phyloP scores from a whole-genome alignment of 2,329 filamentous ascomycete genomes.

The Penicillium sclerotiorum region DNA sequence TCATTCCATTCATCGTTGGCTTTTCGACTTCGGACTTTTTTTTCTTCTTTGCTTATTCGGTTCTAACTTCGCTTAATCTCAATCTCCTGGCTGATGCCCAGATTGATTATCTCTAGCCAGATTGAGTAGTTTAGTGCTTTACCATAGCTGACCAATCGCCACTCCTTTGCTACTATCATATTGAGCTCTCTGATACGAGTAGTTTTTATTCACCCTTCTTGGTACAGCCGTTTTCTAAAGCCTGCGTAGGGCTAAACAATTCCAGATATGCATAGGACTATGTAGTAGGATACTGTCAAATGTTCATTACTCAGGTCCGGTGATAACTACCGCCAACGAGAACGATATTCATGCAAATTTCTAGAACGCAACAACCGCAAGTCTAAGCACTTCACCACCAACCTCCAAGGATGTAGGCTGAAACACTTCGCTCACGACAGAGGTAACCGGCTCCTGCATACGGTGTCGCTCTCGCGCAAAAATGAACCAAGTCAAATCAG shows the following conservation, averaged over 20 bases:
- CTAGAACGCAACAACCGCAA: constrained; percentile 33
- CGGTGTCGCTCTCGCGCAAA: constrained; percentile 30
- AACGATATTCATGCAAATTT: not conserved
- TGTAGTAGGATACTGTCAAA: too few species aligned
- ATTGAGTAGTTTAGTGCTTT: constrained; percentile 5
- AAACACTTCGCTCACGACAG: not conserved
- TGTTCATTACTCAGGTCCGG: too few species aligned
- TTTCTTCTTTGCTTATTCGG: not conserved
- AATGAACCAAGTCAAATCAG: constrained; percentile 46
- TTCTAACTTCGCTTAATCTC: not conserved
- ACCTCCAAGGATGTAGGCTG: constrained; percentile 33
- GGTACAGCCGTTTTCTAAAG: too few species aligned
- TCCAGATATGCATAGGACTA: too few species aligned
- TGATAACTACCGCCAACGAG: not conserved
- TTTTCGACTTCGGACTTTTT: not conserved
- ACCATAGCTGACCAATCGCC: constrained; percentile 24
- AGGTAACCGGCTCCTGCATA: constrained; percentile 1
- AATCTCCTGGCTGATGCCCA: not conserved
- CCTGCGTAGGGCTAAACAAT: too few species aligned
- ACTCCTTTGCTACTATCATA: constrained; percentile 18
- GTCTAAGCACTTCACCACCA: constrained; percentile 26
- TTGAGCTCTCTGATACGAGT: not conserved
- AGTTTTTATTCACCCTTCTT: not conserved
- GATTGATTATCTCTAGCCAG: not conserved
- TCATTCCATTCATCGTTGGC: constrained; percentile 1